phyloP scores from a whole-genome alignment of 148 eudicot species.

The Arbutus unedo region DNA sequence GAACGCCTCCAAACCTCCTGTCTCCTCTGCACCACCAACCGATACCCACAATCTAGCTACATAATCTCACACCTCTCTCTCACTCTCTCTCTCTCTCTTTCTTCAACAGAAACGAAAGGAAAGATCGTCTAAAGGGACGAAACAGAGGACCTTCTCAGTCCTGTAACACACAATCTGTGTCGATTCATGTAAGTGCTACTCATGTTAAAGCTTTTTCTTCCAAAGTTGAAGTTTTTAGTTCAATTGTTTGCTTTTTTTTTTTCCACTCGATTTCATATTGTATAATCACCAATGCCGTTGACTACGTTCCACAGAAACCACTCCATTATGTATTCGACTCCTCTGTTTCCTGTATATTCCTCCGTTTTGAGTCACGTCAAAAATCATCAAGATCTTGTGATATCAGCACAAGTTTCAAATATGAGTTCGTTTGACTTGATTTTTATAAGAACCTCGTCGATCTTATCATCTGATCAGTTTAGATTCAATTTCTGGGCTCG shows the following conservation, averaged over 20 bases:
- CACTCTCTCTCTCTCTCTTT: slow-evolving; percentile 14
- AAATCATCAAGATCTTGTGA: slow-evolving; percentile 3
- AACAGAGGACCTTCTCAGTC: neutral
- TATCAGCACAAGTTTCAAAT: neutral
- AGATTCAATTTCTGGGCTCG: too few species aligned
- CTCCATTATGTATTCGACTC: neutral
- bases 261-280: neutral
- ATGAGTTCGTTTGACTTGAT: too few species aligned
- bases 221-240: neutral
- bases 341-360: slow-evolving; percentile 5
- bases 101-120: slow-evolving; percentile 12
- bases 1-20: slow-evolving; percentile 19
- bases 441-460: too few species aligned
- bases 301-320: neutral
- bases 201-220: neutral
- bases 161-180: neutral
- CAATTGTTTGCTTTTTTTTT: neutral
- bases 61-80: neutral
- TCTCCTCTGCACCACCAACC: slow-evolving; percentile 23
- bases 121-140: slow-evolving; percentile 4
- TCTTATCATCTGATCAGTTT: too few species aligned
- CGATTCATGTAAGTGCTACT: slow-evolving; percentile 19
- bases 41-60: too few species aligned
- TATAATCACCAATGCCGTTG: slow-evolving; percentile 8
- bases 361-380: slow-evolving; percentile 9